Evolutionary conservation across 163 green algal genomes (phyloP).

Genomic region (Trebouxia gelatinosa): DNA sequence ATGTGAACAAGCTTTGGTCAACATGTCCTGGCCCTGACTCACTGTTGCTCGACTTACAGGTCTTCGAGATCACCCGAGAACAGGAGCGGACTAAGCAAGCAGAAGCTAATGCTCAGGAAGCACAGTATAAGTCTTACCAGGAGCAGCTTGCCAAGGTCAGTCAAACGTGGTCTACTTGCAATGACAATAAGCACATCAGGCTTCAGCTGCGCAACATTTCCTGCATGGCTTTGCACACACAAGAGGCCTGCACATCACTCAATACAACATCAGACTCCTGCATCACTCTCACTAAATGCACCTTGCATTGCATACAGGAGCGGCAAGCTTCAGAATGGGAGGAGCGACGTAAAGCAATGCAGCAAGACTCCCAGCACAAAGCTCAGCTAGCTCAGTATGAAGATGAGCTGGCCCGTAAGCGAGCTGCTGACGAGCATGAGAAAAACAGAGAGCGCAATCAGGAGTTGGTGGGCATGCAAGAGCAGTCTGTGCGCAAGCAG

Average conservation of each 20-base stretch:
- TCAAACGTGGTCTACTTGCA: too few relatives aligned
- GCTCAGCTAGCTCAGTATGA: conserved; percentile 92
- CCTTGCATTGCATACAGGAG: conserved; percentile 59
- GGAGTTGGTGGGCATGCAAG: conserved; percentile 86
- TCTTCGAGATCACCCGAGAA: conserved; percentile 86
- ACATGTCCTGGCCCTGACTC: too few relatives aligned
- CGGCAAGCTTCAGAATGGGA: conserved; percentile 87
- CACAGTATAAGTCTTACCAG: conserved; percentile 73
- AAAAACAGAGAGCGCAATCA: conserved; percentile 79
- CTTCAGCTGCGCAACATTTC: conserved; percentile 7
- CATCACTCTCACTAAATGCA: background rate
- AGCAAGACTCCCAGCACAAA: conserved; percentile 88
- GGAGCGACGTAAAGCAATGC: conserved; percentile 86
- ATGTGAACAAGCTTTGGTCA: background rate
- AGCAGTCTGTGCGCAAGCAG: conserved; percentile 70
- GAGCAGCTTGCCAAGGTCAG: conserved; percentile 48
- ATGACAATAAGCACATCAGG: too few relatives aligned
- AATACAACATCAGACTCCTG: background rate
- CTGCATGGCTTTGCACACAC: too few relatives aligned
- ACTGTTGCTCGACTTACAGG: conserved; percentile 51
- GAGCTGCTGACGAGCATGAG: conserved; percentile 56
- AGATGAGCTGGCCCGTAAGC: conserved; percentile 80
- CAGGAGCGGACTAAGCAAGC: conserved; percentile 93
- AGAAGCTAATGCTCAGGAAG: conserved; percentile 83
- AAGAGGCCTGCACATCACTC: too few relatives aligned